Evolutionary conservation across 352 stramenopile species (phyloP).

Genomic region (Saprolegnia parasitica): DNA sequence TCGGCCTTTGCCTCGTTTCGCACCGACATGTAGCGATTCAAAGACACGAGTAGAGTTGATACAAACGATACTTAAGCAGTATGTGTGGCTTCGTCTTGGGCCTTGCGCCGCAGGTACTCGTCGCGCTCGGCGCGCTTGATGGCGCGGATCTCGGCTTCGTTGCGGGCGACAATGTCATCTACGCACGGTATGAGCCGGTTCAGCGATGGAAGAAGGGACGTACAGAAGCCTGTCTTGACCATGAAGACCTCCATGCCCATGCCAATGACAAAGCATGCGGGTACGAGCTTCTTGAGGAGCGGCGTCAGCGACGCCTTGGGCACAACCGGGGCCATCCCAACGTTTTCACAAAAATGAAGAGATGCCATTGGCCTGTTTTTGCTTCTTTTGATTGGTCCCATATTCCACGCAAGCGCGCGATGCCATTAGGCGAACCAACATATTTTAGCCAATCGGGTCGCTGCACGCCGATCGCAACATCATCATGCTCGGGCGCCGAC

Average conservation of each 20-base stretch:
- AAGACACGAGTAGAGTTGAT: not conserved
- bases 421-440: not conserved
- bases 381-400: not conserved
- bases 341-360: not conserved
- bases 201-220: conserved; percentile 25
- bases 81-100: not conserved
- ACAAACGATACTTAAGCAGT: not conserved
- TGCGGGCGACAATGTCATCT: conserved; percentile 81
- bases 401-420: not conserved
- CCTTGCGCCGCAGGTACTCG: conserved; percentile 27
- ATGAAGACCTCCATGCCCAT: conserved; percentile 85
- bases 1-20: conserved; percentile 28
- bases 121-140: conserved; percentile 22
- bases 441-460: conserved; percentile 11
- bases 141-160: conserved; percentile 48
- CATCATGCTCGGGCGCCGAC: not conserved
- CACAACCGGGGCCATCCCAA: conserved; percentile 33
- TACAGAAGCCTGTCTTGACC: conserved; percentile 87
- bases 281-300: conserved; percentile 80
- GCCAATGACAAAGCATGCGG: conserved; percentile 77
- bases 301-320: conserved; percentile 50
- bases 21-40: conserved; percentile 19
- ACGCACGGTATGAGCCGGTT: conserved; percentile 23
- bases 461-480: not conserved
- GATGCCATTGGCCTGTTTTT: not conserved